Base-by-base conservation (phyloP, 371 early-diverging fungal genomes). In the Rhizomucor pusillus region DNA sequence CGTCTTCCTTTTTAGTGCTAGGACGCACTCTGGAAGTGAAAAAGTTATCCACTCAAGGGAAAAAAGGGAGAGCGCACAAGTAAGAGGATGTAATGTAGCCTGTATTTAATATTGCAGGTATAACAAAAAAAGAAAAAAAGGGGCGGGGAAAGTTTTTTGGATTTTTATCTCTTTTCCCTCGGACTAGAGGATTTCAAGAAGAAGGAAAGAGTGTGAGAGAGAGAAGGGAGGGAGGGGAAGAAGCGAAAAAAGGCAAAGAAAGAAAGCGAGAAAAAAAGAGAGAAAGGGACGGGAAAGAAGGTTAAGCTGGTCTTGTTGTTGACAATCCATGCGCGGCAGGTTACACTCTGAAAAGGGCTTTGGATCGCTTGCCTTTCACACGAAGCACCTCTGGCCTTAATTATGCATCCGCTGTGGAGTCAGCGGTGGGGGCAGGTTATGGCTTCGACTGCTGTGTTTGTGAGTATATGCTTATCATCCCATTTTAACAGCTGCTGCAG, bases 391-490 rank as follows among this genome's bases (percentile, higher is more conserved):
- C 29, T 29, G 41, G 58, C 48, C 34, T 60, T 66, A 66, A 40
- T 75, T 56, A 54, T 75, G 69, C 53, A 75, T 25, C 41, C 56
- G 68, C 48, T 68, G 66, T 48, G 75, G 75, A 41, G 60, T 75
- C 33, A 75, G 54, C 43, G 75, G 75, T 45, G 75, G 69, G 36
- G 69, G 75, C 33, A 71, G 46, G 41, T 53, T 61, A 50, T 43
- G 46, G 43, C 35, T 39, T 36, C 22, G 35, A 41, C 54, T 54
- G 49, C 33, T 50, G 48, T 33, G 20, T 19, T 18, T 53, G 33
- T 18, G 36, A 53, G 25, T 33, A 44, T 24, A 36, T 24, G n/a
- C 34, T 47, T 23, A n/a, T 41, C 19, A 35, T 41, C 3, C 34
- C 23, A 43, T 45, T 54, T 50, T 57, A 33, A 37, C 12, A 49